phyloP scores from a whole-genome alignment of 1,139 yeast species.

The Arxiozyma telluris region DNA sequence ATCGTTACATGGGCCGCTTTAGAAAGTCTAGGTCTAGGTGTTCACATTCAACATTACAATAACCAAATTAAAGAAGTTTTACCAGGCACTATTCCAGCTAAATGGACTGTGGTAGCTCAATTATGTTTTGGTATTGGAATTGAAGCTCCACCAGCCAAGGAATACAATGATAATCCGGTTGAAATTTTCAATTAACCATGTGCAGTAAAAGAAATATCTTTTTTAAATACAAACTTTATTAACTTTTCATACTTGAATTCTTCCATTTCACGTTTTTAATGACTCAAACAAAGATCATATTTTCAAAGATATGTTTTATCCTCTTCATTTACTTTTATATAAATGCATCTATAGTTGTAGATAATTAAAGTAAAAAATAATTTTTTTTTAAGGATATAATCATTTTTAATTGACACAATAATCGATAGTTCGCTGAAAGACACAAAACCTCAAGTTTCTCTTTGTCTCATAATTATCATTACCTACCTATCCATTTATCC shows the following conservation, averaged over 20 bases:
- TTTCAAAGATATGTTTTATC: no score
- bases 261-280: background rate
- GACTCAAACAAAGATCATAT: background rate
- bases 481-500: background rate
- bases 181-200: conserved; percentile 23
- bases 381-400: background rate
- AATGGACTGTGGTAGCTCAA: conserved; percentile 39
- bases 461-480: no score
- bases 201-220: no score
- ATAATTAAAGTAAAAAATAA: no score
- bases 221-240: no score
- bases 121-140: conserved; percentile 38
- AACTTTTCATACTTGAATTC: no score
- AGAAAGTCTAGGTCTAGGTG: conserved; percentile 37
- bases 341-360: no score
- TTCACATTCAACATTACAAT: conserved; percentile 42
- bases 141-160: conserved; percentile 31
- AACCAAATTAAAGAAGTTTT: conserved; percentile 35
- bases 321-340: no score
- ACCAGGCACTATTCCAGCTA: conserved; percentile 32
- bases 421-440: no score
- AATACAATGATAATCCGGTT: conserved; percentile 33
- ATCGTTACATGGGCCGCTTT: conserved; percentile 39
- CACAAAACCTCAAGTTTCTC: background rate
- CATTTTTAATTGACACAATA: no score